Evolutionary conservation across 257 asterid genomes (phyloP).

Genomic region (Nicotiana attenuata): DNA sequence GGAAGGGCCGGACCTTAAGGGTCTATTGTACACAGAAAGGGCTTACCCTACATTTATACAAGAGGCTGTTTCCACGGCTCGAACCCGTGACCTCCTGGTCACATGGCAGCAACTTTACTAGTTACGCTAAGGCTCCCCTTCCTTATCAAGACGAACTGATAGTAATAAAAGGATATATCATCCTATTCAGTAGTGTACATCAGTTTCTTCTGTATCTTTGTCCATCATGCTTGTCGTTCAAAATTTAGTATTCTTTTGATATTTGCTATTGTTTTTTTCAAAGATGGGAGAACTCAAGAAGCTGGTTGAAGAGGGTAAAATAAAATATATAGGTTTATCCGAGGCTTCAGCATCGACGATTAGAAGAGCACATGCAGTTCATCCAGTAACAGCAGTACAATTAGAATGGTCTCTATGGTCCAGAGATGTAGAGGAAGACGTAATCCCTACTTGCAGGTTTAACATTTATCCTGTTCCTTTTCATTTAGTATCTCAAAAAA

Average conservation of each 20-base stretch:
- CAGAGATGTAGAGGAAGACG: constrained; percentile 17
- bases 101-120: no score
- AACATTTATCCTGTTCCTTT: not conserved
- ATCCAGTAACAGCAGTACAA: constrained; percentile 44
- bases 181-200: no score
- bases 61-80: no score
- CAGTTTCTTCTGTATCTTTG: no score
- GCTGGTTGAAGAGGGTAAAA: constrained; percentile 47
- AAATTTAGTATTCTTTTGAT: not conserved
- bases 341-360: constrained; percentile 45
- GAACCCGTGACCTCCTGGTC: no score
- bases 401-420: constrained; percentile 48
- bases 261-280: not conserved
- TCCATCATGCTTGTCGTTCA: no score
- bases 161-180: no score
- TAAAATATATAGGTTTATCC: constrained; percentile 38
- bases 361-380: constrained; percentile 48
- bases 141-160: no score
- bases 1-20: no score
- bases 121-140: no score
- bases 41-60: no score
- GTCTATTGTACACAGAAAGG: no score
- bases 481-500: not conserved
- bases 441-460: constrained; percentile 23
- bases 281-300: constrained; percentile 45